Conservation (phyloP, 2,329 filamentous ascomycete species). For the Penicillium sp. region DNA sequence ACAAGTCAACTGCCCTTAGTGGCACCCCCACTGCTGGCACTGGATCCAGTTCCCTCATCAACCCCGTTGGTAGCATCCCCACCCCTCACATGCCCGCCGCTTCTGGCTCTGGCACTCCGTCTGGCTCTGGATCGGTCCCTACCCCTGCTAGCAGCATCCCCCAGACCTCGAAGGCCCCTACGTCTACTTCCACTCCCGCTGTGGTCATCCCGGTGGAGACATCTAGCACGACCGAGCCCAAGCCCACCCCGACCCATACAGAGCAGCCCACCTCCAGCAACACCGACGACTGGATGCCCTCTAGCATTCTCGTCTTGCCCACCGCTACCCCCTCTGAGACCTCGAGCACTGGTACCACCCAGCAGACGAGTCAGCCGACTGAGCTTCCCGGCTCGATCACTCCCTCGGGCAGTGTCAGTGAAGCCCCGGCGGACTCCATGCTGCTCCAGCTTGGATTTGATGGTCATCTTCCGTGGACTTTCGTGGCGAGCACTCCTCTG, state of each 20-base stretch:
- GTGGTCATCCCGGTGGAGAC: conserved; percentile 23
- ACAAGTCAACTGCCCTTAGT: conserved; percentile 12
- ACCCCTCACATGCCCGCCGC: conserved; percentile 15
- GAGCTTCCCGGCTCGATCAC: conserved; percentile 69
- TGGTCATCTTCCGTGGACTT: conserved; percentile 74
- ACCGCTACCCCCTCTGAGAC: conserved; percentile 9
- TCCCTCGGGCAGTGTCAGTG: conserved; percentile 56
- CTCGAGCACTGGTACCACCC: conserved; percentile 1
- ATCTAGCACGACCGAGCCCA: conserved; percentile 41
- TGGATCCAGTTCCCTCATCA: conserved; percentile 7
- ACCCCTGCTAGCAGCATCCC: conserved; percentile 8
- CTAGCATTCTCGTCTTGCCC: conserved; percentile 19
- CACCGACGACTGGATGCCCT: conserved; percentile 20
- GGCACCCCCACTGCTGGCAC: conserved; percentile 7
- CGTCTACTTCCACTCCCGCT: conserved; percentile 9
- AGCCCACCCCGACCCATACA: conserved; percentile 28
- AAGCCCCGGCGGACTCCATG: conserved; percentile 59
- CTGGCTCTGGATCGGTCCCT: conserved; percentile 5
- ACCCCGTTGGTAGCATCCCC: conserved; percentile 15
- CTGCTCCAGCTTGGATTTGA: conserved; percentile 81
- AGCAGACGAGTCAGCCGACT: conserved; percentile 45
- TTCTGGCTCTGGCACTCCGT: conserved; percentile 2
- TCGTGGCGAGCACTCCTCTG: conserved; percentile 65
- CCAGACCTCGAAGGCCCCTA: conserved; percentile 8
- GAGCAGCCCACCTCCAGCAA: conserved; percentile 27